These are phyloP conservation scores for Astraeus odoratus DNA, from an alignment of 768 basidiomycete genomes.

Conservation along the genomic window DNA sequence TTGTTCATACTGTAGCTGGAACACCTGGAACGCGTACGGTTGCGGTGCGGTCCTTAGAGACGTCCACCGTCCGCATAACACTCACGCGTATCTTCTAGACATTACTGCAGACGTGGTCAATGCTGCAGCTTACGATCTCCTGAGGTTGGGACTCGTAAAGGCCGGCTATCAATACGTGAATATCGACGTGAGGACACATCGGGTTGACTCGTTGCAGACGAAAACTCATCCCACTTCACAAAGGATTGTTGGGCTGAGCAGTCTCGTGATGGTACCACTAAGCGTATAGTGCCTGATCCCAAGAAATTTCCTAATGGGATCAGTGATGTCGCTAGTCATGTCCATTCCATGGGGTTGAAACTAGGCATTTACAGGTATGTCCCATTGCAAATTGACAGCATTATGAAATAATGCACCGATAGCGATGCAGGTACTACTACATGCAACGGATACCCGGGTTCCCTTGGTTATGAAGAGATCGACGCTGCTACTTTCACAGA, in stretches of 20 bases:
- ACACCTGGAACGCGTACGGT: constrained; percentile 46
- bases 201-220: not conserved
- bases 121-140: constrained; percentile 39
- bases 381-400: not conserved
- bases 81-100: constrained; percentile 19
- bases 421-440: constrained; percentile 50
- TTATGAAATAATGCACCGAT: not conserved
- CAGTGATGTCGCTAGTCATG: constrained; percentile 33
- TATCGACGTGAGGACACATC: constrained; percentile 33
- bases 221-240: not conserved
- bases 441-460: constrained; percentile 52
- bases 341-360: constrained; percentile 43
- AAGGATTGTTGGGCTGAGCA: constrained; percentile 46
- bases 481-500: constrained; percentile 46
- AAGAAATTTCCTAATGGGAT: constrained; percentile 50
- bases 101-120: constrained; percentile 40
- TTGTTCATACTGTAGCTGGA: constrained; percentile 36
- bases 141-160: constrained; percentile 39
- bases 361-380: constrained; percentile 45
- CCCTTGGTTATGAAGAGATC: constrained; percentile 40
- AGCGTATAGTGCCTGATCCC: constrained; percentile 42
- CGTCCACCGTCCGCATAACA: not conserved
- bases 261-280: constrained; percentile 34
- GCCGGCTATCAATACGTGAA: constrained; percentile 48
- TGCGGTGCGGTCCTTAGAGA: constrained; percentile 31